A percentile compares a stretch with the other conserved stretches of the same genome.
These are phyloP conservation scores for Dissophora globulifera DNA, from an alignment of 192 early-diverging fungal species.

Conservation along the genomic window DNA sequence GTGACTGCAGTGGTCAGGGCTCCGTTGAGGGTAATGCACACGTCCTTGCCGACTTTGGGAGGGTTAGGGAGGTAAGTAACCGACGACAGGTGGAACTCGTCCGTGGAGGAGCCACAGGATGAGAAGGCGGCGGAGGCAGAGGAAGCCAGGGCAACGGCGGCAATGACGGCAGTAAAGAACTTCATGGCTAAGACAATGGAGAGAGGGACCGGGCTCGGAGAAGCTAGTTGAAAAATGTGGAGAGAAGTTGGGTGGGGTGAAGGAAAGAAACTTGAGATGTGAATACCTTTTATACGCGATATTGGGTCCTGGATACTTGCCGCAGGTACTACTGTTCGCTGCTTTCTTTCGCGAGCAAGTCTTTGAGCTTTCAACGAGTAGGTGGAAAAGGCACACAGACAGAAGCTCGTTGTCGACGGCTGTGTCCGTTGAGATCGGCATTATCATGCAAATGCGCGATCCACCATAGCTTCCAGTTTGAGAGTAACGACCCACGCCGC, in stretches of 20 bases:
- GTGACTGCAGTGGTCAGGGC: conserved; percentile 22
- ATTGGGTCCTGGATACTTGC: no score
- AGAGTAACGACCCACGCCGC: no score
- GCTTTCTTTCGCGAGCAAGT: no score
- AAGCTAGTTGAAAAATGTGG: not conserved
- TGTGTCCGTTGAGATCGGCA: no score
- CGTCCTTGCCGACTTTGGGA: conserved; percentile 35
- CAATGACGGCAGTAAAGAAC: conserved; percentile 33
- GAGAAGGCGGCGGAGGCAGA: conserved; percentile 49
- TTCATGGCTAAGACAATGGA: conserved; percentile 32
- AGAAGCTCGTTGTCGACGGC: no score
- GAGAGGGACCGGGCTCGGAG: not conserved
- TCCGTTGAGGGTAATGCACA: conserved; percentile 41
- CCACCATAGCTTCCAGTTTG: no score
- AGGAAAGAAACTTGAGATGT: conserved; percentile 1
- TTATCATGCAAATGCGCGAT: no score
- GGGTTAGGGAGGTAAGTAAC: conserved; percentile 46
- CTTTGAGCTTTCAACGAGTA: no score
- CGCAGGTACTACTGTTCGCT: no score
- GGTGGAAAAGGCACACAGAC: no score
- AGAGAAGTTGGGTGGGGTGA: not conserved
- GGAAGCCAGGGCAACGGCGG: conserved; percentile 46
- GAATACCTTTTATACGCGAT: conserved; percentile 11
- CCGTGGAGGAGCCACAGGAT: conserved; percentile 37
- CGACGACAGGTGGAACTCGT: conserved; percentile 4